Evolutionary conservation across 1,284 basidiomycete species (phyloP).

Genomic region (Marasmius oreades): DNA sequence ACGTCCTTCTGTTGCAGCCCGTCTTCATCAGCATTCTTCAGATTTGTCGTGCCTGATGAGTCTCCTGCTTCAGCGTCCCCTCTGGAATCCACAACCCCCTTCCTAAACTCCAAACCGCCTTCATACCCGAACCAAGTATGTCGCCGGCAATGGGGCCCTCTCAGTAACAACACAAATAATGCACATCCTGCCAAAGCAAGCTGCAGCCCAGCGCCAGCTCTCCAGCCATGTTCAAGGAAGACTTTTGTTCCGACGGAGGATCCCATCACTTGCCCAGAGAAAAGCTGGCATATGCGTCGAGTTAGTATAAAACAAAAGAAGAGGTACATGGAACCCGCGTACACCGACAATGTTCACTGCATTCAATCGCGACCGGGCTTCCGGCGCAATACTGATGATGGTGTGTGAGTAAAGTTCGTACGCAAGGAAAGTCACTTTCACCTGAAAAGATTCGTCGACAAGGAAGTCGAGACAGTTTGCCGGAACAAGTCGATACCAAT

Average conservation of each 20-base stretch:
- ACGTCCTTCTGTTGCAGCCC: too few relatives aligned
- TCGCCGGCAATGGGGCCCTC: constrained; percentile 36
- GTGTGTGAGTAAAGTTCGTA: not conserved
- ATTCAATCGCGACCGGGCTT: constrained; percentile 46
- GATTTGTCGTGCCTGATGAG: too few relatives aligned
- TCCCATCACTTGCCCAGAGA: constrained; percentile 49
- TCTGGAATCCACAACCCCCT: not conserved
- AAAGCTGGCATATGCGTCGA: constrained; percentile 23
- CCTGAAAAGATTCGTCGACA: constrained; percentile 36
- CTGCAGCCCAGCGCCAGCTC: constrained; percentile 41
- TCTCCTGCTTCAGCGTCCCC: not conserved
- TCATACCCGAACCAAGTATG: not conserved
- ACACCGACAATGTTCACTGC: constrained; percentile 46
- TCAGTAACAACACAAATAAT: constrained; percentile 34
- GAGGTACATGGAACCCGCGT: constrained; percentile 9
- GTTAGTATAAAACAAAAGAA: constrained; percentile 10
- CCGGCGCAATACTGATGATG: constrained; percentile 25
- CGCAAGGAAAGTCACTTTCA: too few relatives aligned
- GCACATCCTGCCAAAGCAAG: constrained; percentile 44
- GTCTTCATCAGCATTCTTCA: too few relatives aligned
- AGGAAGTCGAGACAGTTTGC: constrained; percentile 37
- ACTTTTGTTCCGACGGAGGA: constrained; percentile 49
- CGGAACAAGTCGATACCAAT: constrained; percentile 40
- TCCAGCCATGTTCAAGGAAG: constrained; percentile 51
- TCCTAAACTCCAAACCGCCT: not conserved